Conservation (phyloP, 2,329 filamentous ascomycete genomes). For the Diaporthe longicolla region DNA sequence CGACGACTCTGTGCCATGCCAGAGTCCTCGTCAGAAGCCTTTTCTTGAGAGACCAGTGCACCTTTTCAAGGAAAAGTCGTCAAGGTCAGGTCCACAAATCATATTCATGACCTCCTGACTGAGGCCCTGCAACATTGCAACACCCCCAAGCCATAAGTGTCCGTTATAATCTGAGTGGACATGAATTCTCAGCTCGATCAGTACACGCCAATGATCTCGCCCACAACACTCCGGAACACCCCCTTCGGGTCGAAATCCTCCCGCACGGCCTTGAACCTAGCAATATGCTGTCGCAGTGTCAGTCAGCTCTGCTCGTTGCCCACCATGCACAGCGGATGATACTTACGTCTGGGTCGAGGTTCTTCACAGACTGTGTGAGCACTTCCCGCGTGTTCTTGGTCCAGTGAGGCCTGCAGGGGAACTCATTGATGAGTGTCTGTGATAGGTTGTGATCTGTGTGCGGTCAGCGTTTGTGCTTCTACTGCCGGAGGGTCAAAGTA, state of each 20-base stretch:
- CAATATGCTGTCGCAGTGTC: slow-evolving; percentile 52
- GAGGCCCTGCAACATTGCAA: too few relatives aligned
- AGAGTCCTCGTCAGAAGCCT: background rate
- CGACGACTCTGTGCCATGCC: background rate
- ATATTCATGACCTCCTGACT: background rate
- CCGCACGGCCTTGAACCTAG: slow-evolving; percentile 62
- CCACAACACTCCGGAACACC: slow-evolving; percentile 62
- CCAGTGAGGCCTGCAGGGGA: slow-evolving; percentile 67
- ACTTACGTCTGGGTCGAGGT: slow-evolving; percentile 61
- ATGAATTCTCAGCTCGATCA: slow-evolving; percentile 30
- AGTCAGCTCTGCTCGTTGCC: background rate
- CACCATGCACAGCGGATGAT: background rate
- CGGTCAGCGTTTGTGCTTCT: background rate
- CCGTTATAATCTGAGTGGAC: background rate
- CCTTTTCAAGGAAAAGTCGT: background rate
- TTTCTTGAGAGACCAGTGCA: background rate
- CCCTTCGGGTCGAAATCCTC: slow-evolving; percentile 64
- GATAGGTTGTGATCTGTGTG: slow-evolving; percentile 59
- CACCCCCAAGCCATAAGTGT: background rate
- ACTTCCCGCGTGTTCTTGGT: slow-evolving; percentile 67
- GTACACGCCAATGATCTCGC: slow-evolving; percentile 64
- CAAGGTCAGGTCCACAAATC: background rate
- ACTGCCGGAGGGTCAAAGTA: slow-evolving; percentile 21
- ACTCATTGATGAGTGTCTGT: slow-evolving; percentile 62
- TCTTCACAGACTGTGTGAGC: slow-evolving; percentile 59